Evolutionary conservation across 345 rosid genomes (phyloP).

Genomic region (Schrenkiella parvula): DNA sequence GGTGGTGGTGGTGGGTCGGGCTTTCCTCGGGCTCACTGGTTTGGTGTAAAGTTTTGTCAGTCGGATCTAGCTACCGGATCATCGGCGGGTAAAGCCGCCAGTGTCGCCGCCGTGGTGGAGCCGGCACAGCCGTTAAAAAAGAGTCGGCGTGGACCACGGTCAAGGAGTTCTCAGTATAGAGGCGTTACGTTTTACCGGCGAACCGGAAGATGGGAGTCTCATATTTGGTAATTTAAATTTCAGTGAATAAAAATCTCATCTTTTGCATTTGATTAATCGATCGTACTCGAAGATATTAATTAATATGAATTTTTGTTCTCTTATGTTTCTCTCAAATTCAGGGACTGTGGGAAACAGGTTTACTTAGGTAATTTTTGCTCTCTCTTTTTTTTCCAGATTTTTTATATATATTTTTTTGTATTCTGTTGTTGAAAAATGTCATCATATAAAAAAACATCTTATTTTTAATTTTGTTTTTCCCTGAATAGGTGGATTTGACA

Average conservation of each 20-base stretch:
- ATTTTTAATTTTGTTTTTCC: not conserved
- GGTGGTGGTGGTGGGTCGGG: conserved; percentile 33
- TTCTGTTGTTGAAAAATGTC: not conserved
- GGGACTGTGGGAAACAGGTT: conserved; percentile 99
- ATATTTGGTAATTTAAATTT: conserved; percentile 61
- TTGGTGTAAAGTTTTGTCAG: conserved; percentile 54
- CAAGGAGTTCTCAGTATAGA: conserved; percentile 93
- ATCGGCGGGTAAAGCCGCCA: conserved; percentile 28
- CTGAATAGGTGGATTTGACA: conserved; percentile 96
- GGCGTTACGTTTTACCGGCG: conserved; percentile 98
- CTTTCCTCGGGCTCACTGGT: conserved; percentile 92
- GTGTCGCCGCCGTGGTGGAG: conserved; percentile 32
- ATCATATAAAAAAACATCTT: not conserved
- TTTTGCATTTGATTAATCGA: not conserved
- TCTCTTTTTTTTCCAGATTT: not conserved
- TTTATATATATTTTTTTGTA: not conserved
- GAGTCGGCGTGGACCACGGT: conserved; percentile 94
- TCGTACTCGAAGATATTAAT: not conserved
- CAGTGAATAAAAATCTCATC: not conserved
- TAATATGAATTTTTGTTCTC: not conserved
- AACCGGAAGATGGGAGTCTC: conserved; percentile 99
- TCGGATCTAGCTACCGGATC: conserved; percentile 47
- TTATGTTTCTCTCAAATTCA: conserved; percentile 37
- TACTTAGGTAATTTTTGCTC: conserved; percentile 62
- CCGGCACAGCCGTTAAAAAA: conserved; percentile 78